Conservation (phyloP, 2,329 filamentous ascomycete genomes). For the Botryotinia convoluta region DNA sequence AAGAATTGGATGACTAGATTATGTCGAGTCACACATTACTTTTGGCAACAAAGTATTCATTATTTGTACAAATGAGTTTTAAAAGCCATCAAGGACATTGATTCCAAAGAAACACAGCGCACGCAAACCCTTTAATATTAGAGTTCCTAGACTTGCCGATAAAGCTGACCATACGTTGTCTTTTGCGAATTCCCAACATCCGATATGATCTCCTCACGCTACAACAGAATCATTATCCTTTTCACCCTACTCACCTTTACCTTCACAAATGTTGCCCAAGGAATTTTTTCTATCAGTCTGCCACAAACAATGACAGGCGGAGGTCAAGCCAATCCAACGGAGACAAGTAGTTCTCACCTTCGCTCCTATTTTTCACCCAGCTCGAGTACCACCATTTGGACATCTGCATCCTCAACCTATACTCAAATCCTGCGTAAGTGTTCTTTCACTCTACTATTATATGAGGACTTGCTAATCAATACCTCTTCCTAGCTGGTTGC, state of each 20-base stretch:
- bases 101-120: not conserved
- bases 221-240: not conserved
- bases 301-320: not conserved
- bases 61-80: not conserved
- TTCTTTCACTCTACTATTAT: not conserved
- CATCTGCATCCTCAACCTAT: not conserved
- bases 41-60: not conserved
- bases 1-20: not conserved
- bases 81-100: not conserved
- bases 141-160: too few relatives aligned
- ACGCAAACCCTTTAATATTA: not conserved
- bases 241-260: not conserved
- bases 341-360: not conserved
- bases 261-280: not conserved
- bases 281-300: too few relatives aligned
- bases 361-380: not conserved
- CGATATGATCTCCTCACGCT: not conserved
- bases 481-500: not conserved
- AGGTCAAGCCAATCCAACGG: not conserved
- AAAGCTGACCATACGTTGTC: rapidly evolving
- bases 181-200: not conserved
- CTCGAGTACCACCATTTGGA: not conserved
- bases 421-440: not conserved
- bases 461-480: not conserved
- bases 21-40: not conserved